Evolutionary conservation across 176 grass and related monocot species (phyloP), one percentile per base, ranked within the genome.

Genomic region (Miscanthus lutarioriparius): DNA sequence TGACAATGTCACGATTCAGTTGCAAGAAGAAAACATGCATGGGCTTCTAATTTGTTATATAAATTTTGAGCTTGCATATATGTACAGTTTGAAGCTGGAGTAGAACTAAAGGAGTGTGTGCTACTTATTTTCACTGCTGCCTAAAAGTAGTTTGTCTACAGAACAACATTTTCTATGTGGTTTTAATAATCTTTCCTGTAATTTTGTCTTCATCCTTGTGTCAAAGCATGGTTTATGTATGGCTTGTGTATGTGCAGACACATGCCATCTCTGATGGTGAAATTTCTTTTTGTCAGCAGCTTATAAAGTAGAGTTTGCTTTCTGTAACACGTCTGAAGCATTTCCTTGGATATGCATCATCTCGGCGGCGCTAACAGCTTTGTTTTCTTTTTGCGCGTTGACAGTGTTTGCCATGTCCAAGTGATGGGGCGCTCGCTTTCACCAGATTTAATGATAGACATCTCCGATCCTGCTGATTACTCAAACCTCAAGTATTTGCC

Each of bases 321-420:
- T 76, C 14, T 23, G 7, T 64, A 25, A 14, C 16, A 27, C 82
- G 15, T 82, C 25, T 22, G 65, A 63, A 77, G 33, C 48, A 61
- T 78, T 72, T 79, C 54, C 16, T 81, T 76, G 8, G 41, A 78
- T 74, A 73, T 79, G 40, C 10, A 44, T 74, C 23, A 71, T 30
- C 64, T 22, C 36, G 22, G 2, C 19, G 69, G 72, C 19, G 70
- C 32, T 69, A 45, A 84, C 43, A 49, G 37, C 10, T 77, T 36
- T 17, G 6, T 49, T 13, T 30, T 72, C 27, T 27, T 71, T 76
- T 87, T 89, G 20, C 77, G 8, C 81, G 59, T 82, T 58, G 28
- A 35, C 81, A 99, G 96, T 45, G 44, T 96, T 32, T 86, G 89
- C 76, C 93, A 96, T 89, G 91, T 88, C 32, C 59, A 99, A 89